Percentiles rank a stretch among this genome's conserved stretches.
Evolutionary conservation across 352 stramenopile genomes (phyloP).

Genomic region (Globisporangium solare): DNA sequence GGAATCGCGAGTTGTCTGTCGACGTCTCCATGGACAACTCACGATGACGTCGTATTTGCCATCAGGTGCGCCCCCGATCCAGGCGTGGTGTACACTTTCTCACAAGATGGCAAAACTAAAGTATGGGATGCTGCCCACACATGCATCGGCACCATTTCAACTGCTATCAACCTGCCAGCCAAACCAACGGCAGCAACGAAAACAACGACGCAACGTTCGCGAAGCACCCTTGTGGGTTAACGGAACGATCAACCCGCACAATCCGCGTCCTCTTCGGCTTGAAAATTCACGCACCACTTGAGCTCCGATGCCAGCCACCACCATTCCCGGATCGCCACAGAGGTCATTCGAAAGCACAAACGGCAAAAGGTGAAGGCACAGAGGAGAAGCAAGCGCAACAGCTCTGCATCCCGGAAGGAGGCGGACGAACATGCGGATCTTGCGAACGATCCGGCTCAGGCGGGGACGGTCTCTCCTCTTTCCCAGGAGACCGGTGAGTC

Average conservation of each 20-base stretch:
- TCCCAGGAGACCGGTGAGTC: background rate
- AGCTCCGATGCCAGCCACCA: slow-evolving; percentile 26
- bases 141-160: slow-evolving; percentile 54
- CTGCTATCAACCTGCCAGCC: slow-evolving; percentile 2
- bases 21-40: slow-evolving; percentile 36
- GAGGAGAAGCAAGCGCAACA: background rate
- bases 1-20: slow-evolving; percentile 20
- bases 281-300: slow-evolving; percentile 49
- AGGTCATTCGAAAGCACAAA: slow-evolving; percentile 39
- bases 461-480: background rate
- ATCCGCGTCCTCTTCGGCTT: slow-evolving; percentile 17
- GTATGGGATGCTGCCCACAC: slow-evolving; percentile 37
- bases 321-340: slow-evolving; percentile 28
- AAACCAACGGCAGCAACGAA: background rate
- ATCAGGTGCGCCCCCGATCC: slow-evolving; percentile 33
- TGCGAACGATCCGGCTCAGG: background rate
- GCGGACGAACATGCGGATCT: background rate
- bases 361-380: slow-evolving; percentile 19
- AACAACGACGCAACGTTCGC: background rate
- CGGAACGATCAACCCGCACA: slow-evolving; percentile 9
- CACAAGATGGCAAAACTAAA: slow-evolving; percentile 35
- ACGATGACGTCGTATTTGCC: slow-evolving; percentile 28
- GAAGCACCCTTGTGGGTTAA: background rate
- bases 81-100: slow-evolving; percentile 43
- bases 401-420: background rate